Percentiles rank a stretch among this genome's conserved stretches.
phyloP scores from a whole-genome alignment of 176 grass and related monocot genomes.

The Coix lacrymajobi region DNA sequence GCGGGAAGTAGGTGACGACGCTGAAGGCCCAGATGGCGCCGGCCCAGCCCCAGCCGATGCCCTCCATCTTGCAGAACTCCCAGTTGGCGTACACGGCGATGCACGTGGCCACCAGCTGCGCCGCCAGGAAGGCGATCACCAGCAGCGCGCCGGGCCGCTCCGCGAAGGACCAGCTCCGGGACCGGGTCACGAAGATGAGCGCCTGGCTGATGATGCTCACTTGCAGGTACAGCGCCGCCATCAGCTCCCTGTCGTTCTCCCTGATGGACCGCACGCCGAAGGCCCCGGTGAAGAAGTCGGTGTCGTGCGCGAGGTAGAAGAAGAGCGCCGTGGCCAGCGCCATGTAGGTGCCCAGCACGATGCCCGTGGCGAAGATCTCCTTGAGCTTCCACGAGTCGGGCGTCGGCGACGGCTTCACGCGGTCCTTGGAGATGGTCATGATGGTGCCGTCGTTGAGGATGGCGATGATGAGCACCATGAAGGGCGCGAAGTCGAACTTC shows the following conservation, averaged over 20 bases:
- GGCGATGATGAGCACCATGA: constrained; percentile 98
- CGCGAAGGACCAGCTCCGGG: constrained; percentile 53
- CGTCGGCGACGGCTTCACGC: constrained; percentile 81
- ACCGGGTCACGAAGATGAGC: constrained; percentile 85
- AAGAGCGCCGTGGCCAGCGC: constrained; percentile 80
- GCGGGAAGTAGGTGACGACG: constrained; percentile 84
- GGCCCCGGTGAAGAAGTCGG: constrained; percentile 44
- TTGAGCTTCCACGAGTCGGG: constrained; percentile 98
- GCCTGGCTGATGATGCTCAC: constrained; percentile 97
- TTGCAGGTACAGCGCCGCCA: constrained; percentile 83
- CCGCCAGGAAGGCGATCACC: constrained; percentile 52
- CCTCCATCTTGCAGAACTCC: constrained; percentile 79
- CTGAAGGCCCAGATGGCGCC: constrained; percentile 81
- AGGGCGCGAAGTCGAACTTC: constrained; percentile 95
- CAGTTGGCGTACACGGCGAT: constrained; percentile 87
- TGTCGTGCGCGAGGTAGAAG: constrained; percentile 82
- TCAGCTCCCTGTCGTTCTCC: constrained; percentile 49
- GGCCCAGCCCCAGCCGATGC: constrained; percentile 91
- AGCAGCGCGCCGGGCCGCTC: constrained; percentile 54
- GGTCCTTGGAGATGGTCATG: constrained; percentile 99
- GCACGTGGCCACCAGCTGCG: constrained; percentile 71
- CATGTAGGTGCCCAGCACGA: constrained; percentile 94
- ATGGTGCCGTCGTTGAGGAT: constrained; percentile 99
- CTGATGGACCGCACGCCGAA: constrained; percentile 62
- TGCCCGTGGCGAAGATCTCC: constrained; percentile 83